A percentile compares a stretch with the other conserved stretches of the same genome.
phyloP scores from a whole-genome alignment of 2,329 filamentous ascomycete species.

The Fonsecaea pugnacius region DNA sequence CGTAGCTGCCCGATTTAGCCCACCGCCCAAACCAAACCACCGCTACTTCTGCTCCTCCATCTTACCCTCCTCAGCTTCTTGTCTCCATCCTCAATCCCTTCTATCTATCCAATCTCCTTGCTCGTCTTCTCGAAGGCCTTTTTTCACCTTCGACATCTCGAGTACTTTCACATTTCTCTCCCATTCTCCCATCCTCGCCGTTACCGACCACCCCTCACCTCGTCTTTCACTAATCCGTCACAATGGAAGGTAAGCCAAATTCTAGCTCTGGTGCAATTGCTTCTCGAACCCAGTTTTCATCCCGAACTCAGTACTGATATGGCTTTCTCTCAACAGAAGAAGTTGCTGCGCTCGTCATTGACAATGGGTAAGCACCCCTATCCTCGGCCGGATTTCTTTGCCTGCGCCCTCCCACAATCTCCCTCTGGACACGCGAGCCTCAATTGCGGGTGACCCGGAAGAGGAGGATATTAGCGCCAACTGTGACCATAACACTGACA shows the following conservation, averaged over 20 bases:
- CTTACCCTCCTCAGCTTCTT: constrained; percentile 34
- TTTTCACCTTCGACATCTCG: constrained; percentile 23
- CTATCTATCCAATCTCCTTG: constrained; percentile 29
- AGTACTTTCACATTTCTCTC: constrained; percentile 14
- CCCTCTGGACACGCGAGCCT: constrained; percentile 2
- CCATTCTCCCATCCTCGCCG: constrained; percentile 7
- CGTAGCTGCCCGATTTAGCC: constrained; percentile 23
- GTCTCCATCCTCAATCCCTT: constrained; percentile 26
- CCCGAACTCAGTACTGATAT: constrained; percentile 49
- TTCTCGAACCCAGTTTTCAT: constrained; percentile 1
- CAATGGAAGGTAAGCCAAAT: constrained; percentile 68
- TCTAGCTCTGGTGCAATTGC: constrained; percentile 41
- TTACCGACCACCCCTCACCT: constrained; percentile 21
- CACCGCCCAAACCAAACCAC: constrained; percentile 28
- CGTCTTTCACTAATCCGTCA: constrained; percentile 43
- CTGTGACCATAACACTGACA: constrained; percentile 34
- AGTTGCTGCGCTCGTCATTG: constrained; percentile 99
- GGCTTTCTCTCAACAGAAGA: constrained; percentile 70
- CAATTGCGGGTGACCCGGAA: constrained; percentile 26
- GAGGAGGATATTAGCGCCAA: constrained; percentile 17
- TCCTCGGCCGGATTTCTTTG: constrained; percentile 13
- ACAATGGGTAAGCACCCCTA: constrained; percentile 93
- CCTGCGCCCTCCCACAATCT: constrained; percentile 20
- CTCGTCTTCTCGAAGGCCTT: constrained; percentile 27
- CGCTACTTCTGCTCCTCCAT: constrained; percentile 36